Conservation (phyloP, 768 basidiomycete genomes). For the Nidularia pulvinata region DNA sequence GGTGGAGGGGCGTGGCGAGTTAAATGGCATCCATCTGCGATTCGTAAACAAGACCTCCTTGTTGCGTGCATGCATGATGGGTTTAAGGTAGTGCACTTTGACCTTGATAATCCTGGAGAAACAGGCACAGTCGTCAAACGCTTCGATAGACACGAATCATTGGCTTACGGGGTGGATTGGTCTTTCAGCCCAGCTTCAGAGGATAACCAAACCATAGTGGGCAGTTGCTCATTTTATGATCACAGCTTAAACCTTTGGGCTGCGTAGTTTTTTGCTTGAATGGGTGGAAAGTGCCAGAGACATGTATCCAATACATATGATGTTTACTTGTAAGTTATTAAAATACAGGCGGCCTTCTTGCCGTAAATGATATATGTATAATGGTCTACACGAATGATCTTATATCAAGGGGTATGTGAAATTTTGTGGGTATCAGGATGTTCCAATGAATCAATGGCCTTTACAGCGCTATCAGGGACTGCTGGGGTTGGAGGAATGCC, state of each 20-base stretch:
- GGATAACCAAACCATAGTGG: slow-evolving; percentile 53
- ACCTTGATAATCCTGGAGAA: slow-evolving; percentile 17
- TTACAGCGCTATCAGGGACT: slow-evolving; percentile 15
- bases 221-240: slow-evolving; percentile 96
- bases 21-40: slow-evolving; percentile 86
- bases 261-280: too few species aligned
- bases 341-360: too few species aligned
- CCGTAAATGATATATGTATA: background rate
- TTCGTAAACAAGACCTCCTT: slow-evolving; percentile 73
- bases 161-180: slow-evolving; percentile 97
- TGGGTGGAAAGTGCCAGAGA: too few species aligned
- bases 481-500: slow-evolving; percentile 23
- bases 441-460: too few species aligned
- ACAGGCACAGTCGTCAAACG: slow-evolving; percentile 53
- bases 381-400: too few species aligned
- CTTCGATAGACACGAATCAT: slow-evolving; percentile 76
- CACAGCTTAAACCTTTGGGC: slow-evolving; percentile 81
- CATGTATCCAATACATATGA: too few species aligned
- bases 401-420: too few species aligned
- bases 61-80: slow-evolving; percentile 99
- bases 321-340: too few species aligned
- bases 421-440: background rate
- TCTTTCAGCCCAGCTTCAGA: slow-evolving; percentile 36
- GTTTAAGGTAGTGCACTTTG: slow-evolving; percentile 78
- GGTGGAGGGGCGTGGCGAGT: slow-evolving; percentile 96